Base-by-base conservation (phyloP, 768 basidiomycete genomes). In the Thelephora aurantiotincta region DNA sequence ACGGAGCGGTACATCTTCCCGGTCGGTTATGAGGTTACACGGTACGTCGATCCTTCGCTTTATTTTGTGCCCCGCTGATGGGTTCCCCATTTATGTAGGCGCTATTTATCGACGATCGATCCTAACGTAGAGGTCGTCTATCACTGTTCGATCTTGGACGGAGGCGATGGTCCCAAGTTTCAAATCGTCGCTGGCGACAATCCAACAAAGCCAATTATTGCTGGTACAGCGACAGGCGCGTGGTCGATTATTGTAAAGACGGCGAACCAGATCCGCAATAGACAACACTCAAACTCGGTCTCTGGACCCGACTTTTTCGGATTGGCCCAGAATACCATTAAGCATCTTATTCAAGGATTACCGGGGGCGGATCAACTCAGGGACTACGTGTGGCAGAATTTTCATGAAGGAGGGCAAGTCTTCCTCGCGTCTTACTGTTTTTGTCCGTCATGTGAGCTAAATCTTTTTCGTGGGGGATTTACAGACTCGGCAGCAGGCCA, bases 251-350 rank as follows among this genome's bases (percentile, higher is more conserved):
- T 91, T 53, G 85, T 91, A 45, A 81, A 79, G 57, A 77, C 83
- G 45, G 87, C 88, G 1, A 90, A 89, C 57, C 72, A 74, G 37
- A 78, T 90, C 51, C 77, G 87, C 44, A 80, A 84, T 58, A 72
- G 85, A 12, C 81, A 85, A 52, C 87, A 89, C 57, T 84, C 81
- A 38, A 89, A 89, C 60, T 86, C 82, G 5, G 84, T 91, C 12
- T 90, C 87, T 2, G 87, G 87, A 0, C 87, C 87, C 12, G 87
- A 90, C 63, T 89, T 89, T 61, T 90, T 87, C 57, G 88, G 88
- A 7, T 68, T 91, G 13, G 82, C 82, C 2, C 82, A 89, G 61
- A 89, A 89, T 58, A 82, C 83, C 3, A 88, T 91, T 68, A 90
- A 89, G 65, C 83, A 86, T 57, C 72, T 90, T 34, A 86, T 91